Evolutionary conservation across 768 basidiomycete genomes (phyloP).

Genomic region (Lactarius sp.): DNA sequence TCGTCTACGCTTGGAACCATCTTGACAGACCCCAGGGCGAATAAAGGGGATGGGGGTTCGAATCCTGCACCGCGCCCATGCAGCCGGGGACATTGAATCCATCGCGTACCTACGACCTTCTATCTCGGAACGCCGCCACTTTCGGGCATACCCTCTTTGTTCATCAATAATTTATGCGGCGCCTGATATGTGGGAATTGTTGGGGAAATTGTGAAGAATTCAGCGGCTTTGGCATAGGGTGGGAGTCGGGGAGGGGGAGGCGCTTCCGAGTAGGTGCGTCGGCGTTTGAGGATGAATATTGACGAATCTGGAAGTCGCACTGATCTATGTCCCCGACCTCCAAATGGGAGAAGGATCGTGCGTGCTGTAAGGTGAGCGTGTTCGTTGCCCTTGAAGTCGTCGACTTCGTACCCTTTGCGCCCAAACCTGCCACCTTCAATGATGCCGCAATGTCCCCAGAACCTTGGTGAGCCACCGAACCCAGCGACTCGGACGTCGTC

Average conservation of each 20-base stretch:
- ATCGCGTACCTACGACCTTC: not conserved
- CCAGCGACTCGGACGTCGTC: too few species aligned
- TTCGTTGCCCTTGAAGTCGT: not conserved
- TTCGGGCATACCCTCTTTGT: not conserved
- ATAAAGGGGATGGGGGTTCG: not conserved
- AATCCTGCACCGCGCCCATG: not conserved
- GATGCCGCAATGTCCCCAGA: too few species aligned
- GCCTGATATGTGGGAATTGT: not conserved
- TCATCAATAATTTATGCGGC: not conserved
- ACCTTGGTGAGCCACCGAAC: too few species aligned
- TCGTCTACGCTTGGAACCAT: too few species aligned
- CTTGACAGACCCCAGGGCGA: not conserved
- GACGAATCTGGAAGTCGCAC: not conserved
- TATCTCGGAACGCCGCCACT: not conserved
- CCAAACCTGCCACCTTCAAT: too few species aligned
- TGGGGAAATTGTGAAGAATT: not conserved
- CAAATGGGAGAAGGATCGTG: too few species aligned
- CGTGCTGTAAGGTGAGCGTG: not conserved
- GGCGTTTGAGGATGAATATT: not conserved
- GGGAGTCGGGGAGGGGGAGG: too few species aligned
- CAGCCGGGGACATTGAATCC: not conserved
- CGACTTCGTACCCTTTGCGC: too few species aligned
- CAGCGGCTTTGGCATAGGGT: not conserved
- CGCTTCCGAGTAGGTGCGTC: not conserved
- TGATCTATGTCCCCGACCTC: not conserved